Base-by-base conservation (phyloP, 2,329 filamentous ascomycete species). In the Metarhizium sp. region DNA sequence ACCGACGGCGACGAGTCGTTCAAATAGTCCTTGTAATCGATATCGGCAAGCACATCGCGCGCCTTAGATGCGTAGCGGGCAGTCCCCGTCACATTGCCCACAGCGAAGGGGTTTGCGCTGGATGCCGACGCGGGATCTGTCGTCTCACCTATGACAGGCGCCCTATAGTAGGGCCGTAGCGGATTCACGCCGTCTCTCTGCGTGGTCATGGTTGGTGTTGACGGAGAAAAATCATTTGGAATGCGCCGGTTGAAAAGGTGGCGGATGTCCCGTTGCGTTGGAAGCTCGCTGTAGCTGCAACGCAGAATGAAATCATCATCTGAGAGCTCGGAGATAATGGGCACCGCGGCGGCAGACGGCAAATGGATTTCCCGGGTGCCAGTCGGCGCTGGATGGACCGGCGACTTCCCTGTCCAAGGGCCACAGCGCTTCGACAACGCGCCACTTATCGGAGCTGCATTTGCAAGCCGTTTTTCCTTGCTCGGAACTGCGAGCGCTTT, bases 1-100 rank as follows among this genome's bases (percentile, higher is more conserved):
- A 85, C 79, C 1, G 88, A 89, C 0, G 88, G 88, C 32, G 87
- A 89, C 25, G 82, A 76, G 56, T 95, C 90, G 45, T 86, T 79
- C 25, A 95, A 76, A 69, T 95, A 95, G 62, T 91, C 88, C 61
- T 88, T 87, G 76, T 95, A 96, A 73, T 97, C 92, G 60, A 97
- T 79, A 67, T 97, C 92, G 53, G 87, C 86, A 59, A 96, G 85
- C 58, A 95, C 86, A 69, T 94, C 87, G 70, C 91, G 88, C 60
- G 91, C 90, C 65, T 88, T 83, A 57, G 70, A 67, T 57, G 68
- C 69, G 58, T 71, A 71, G 53, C 62, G 58, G 38, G 65, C 64
- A 51, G 60, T 67, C 52, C 66, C 63, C 42, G 73, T 71, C 62
- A 73, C 70, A 72, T 75, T 74, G 63, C 69, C 68, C 55, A 72